Evolutionary conservation across 805 yeast species (phyloP).

Genomic region (Yarrowia osloensis): DNA sequence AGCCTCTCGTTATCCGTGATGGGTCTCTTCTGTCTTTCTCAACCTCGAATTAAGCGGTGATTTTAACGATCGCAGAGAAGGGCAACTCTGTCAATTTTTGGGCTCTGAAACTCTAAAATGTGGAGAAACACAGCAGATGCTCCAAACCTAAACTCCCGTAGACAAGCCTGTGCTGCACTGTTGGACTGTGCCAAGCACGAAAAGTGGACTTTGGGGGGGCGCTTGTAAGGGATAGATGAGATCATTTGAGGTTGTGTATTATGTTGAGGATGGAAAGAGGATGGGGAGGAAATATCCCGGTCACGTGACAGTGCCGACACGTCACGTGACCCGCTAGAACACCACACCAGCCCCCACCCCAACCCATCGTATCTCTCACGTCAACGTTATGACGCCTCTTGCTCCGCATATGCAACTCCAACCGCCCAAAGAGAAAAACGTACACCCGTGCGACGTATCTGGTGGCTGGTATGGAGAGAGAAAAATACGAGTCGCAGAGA

Average conservation of each 20-base stretch:
- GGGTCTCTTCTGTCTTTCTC: not conserved
- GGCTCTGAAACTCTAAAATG: constrained; percentile 13
- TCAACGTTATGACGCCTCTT: not conserved
- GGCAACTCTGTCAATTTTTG: constrained; percentile 5
- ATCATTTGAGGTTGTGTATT: too few relatives aligned
- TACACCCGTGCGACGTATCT: too few relatives aligned
- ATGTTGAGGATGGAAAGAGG: too few relatives aligned
- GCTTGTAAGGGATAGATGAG: too few relatives aligned
- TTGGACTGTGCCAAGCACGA: constrained; percentile 2
- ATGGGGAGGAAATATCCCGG: too few relatives aligned
- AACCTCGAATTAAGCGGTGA: not conserved
- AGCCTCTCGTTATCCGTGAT: not conserved
- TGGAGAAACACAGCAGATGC: constrained; percentile 11
- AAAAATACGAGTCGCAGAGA: not conserved
- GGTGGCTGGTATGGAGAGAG: not conserved
- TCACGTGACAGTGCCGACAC: too few relatives aligned
- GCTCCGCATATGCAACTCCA: constrained; percentile 11
- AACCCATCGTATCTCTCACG: too few relatives aligned
- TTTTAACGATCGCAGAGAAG: constrained; percentile 2
- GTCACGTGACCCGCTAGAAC: too few relatives aligned
- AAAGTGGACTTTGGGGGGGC: not conserved
- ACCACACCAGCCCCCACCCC: too few relatives aligned
- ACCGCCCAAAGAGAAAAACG: constrained; percentile 2
- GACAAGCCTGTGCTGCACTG: not conserved
- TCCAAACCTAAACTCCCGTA: not conserved